Evolutionary conservation across 306 rosid species (phyloP), one percentile per base, ranked within the genome.

Genomic region (Astragalus membranaceus): DNA sequence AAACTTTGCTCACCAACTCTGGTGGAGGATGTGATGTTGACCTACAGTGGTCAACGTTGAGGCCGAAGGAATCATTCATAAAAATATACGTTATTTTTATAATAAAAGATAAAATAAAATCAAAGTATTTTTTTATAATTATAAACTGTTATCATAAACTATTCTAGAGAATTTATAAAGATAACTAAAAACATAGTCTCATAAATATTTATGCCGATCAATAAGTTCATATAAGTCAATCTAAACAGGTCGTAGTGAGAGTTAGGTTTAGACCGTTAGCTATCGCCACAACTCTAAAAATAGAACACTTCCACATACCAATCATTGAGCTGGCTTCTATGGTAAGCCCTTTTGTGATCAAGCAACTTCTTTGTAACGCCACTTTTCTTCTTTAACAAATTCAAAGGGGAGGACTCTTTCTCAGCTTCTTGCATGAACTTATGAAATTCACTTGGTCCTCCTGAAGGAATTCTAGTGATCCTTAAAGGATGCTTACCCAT

Each of bases 401-500:
- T 4, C 57, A 66, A 11, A 58, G 76, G 10, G 4, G 59, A 0
- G 11, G 82, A 78, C 20, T 43, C 63, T 12, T 56, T 69, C 43
- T 75, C 62, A 48, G 71, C 88, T 33, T 83, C 81, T 48, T 61
- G 54, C 8, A 80, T 69, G 26, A 80, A 50, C 15, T 5, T 42
- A 35, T 70, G 84, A 72, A 85, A 59, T 63, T 80, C 85, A 10
- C 1, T 11, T 10, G 82, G 80, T 8, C 90, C 90, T 37, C 80
- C 85, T 2, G 12, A 63, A 35, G 84, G 85, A 32, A 83, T 35
- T 74, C 86, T 78, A 0, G 64, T 65, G 11, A 86, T 83, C 74
- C 90, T 86, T 75, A 75, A 53, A 0, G 90, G 87, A 37, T 78
- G 72, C 1, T 64, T 72, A 0, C 88, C 88, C 32, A 16, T 30